Percentiles rank a stretch among this genome's conserved stretches.
Evolutionary conservation across 176 grass and related monocot species (phyloP).

Genomic region (Hordeum marinum): DNA sequence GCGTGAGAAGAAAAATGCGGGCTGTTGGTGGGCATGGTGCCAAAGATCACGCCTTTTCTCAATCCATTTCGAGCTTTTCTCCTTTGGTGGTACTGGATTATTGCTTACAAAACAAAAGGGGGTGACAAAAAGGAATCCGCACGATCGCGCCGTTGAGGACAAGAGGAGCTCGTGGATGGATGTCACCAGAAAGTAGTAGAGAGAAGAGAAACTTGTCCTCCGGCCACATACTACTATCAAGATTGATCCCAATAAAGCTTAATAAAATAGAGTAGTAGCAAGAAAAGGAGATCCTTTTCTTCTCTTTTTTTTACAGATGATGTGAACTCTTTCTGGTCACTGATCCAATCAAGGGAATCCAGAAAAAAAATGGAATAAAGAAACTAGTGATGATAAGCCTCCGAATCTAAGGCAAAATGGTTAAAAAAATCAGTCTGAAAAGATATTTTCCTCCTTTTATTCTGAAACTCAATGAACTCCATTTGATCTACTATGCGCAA

Average conservation of each 20-base stretch:
- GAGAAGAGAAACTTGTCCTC: slow-evolving; percentile 21
- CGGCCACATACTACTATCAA: not conserved
- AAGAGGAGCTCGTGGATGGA: slow-evolving; percentile 30
- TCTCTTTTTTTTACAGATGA: not conserved
- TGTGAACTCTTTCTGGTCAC: slow-evolving; percentile 12
- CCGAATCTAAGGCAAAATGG: slow-evolving; percentile 29
- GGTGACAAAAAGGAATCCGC: slow-evolving; percentile 26
- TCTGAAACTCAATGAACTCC: not conserved
- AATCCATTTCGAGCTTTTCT: not conserved
- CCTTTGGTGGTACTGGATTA: not conserved
- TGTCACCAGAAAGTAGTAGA: slow-evolving; percentile 23
- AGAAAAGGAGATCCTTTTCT: not conserved
- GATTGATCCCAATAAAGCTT: slow-evolving; percentile 17
- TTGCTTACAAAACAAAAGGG: slow-evolving; percentile 12
- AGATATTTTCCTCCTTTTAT: not conserved
- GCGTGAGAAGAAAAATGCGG: slow-evolving; percentile 4
- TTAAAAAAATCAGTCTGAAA: not conserved
- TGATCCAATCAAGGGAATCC: slow-evolving; percentile 25
- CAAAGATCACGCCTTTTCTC: slow-evolving; percentile 22
- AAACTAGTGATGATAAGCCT: not conserved
- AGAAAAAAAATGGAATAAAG: not conserved
- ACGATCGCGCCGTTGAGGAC: slow-evolving; percentile 26
- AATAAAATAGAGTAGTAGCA: not conserved
- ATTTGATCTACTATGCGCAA: not conserved
- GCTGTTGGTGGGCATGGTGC: not conserved